Percentiles rank a stretch among this genome's conserved stretches.
These are phyloP conservation scores for Rhizopogon rudus DNA, from an alignment of 768 basidiomycete species.

Conservation along the genomic window DNA sequence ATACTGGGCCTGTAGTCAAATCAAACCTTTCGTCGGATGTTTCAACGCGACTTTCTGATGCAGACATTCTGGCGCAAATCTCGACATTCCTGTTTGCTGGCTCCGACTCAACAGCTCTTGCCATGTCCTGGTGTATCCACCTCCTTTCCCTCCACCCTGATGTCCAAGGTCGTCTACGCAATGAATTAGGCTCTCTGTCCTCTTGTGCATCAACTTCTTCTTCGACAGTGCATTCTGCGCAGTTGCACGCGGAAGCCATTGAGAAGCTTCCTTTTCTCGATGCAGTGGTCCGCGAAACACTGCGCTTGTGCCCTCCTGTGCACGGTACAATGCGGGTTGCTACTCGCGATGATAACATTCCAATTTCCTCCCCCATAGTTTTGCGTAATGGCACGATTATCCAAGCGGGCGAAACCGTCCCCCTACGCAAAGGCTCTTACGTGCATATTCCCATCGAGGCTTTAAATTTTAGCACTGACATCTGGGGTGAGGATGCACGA, in stretches of 20 bases:
- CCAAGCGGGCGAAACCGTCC: slow-evolving; percentile 31
- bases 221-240: slow-evolving; percentile 13
- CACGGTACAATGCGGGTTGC: slow-evolving; percentile 57
- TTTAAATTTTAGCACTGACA: slow-evolving; percentile 42
- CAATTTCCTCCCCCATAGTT: slow-evolving; percentile 40
- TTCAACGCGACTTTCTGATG: slow-evolving; percentile 47
- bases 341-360: slow-evolving; percentile 47
- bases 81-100: slow-evolving; percentile 64
- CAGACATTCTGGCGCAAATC: slow-evolving; percentile 58
- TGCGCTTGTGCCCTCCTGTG: slow-evolving; percentile 52
- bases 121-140: slow-evolving; percentile 55
- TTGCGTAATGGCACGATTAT: slow-evolving; percentile 35
- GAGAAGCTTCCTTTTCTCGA: slow-evolving; percentile 49
- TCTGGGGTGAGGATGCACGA: slow-evolving; percentile 51
- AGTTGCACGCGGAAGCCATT: slow-evolving; percentile 23
- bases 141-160: slow-evolving; percentile 49
- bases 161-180: slow-evolving; percentile 50
- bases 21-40: slow-evolving; percentile 48
- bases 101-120: slow-evolving; percentile 54
- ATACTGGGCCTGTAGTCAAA: slow-evolving; percentile 38
- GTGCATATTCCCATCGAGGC: slow-evolving; percentile 58
- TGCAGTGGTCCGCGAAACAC: slow-evolving; percentile 50
- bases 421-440: slow-evolving; percentile 49
- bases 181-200: slow-evolving; percentile 34
- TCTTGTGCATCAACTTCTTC: slow-evolving; percentile 12